A percentile compares a stretch with the other conserved stretches of the same genome.
Evolutionary conservation across 2,329 filamentous ascomycete genomes (phyloP).

Genomic region (Arachnopeziza araneosa): DNA sequence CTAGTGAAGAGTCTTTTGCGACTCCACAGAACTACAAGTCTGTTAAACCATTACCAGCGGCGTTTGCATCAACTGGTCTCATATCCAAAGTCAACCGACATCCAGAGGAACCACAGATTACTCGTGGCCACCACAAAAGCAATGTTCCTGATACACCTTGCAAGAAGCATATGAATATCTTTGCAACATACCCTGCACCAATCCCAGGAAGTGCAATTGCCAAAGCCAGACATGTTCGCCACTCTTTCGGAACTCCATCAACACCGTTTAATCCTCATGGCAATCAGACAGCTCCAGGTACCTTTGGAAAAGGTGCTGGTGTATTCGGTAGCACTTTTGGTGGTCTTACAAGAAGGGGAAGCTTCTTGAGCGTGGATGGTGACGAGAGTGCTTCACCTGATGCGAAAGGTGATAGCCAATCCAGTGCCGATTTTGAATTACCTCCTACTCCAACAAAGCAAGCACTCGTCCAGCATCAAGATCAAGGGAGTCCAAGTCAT

Average conservation of each 20-base stretch:
- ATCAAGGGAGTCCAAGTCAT: conserved; percentile 27
- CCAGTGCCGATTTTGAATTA: conserved; percentile 61
- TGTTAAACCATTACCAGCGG: conserved; percentile 70
- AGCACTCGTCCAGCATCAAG: conserved; percentile 32
- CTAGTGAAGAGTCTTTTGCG: conserved; percentile 51
- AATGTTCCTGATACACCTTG: conserved; percentile 92
- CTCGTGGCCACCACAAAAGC: conserved; percentile 49
- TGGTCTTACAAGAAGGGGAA: conserved; percentile 47
- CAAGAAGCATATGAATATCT: conserved; percentile 71
- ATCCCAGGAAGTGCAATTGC: conserved; percentile 53
- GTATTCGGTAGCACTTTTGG: conserved; percentile 55
- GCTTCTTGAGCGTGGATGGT: conserved; percentile 75
- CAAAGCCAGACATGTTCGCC: conserved; percentile 58
- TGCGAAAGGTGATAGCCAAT: conserved; percentile 52
- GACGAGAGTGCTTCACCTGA: conserved; percentile 50
- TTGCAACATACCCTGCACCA: conserved; percentile 58
- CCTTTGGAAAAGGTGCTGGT: conserved; percentile 49
- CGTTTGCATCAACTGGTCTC: conserved; percentile 90
- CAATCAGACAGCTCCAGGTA: conserved; percentile 37
- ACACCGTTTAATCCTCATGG: conserved; percentile 70
- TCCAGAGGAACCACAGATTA: conserved; percentile 58
- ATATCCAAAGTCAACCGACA: conserved; percentile 92
- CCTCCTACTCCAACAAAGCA: conserved; percentile 94
- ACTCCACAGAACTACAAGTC: conserved; percentile 74
- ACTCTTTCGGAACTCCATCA: conserved; percentile 72